Base-by-base conservation (phyloP, 1,284 basidiomycete species). In the Leccinum cinnamomeum region DNA sequence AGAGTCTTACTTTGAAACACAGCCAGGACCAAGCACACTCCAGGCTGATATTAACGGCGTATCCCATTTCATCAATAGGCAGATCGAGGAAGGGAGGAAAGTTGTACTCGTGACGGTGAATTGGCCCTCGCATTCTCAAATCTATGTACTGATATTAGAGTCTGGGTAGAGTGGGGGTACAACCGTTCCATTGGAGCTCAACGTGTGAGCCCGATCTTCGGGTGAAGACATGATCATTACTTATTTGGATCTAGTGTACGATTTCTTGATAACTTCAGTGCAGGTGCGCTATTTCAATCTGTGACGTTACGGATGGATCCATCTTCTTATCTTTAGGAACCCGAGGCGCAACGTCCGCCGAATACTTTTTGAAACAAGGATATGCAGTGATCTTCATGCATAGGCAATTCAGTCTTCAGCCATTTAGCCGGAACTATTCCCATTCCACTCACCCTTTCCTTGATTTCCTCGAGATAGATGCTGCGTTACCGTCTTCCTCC, bases 371-470 rank as follows among this genome's bases (percentile, higher is more conserved):
- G 61, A 85, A 88, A 69, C 88, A 91, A 2, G 92, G 91, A 65
- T 99, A 99, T 79, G 95, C 96, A 23, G 97, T 99, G 74, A 96
- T 99, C 72, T 99, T 99, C 78, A 91, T 99, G 86, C 95, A 98
- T 77, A 84, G 97, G 8, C 94, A 97, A 75, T 97, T 98, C 81
- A 97, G 95, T 68, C 86, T 99, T 39, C 94, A 97, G 67, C 97
- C 97, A 0, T 99, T 96, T 81, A 96, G 93, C 69, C 81, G 97
- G 57, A 97, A 98, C 75, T 99, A 98, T 79, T 96, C 94, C 7
- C 97, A 99, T 75, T 97, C 95, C 0, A 95, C 95, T 2, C 97
- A 98, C 75, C 97, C 97, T 0, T 98, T 99, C 78, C 87, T 99
- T 61, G 96, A 98, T 76, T 90, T 99, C 64, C 84, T 99, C n/a